Base-by-base conservation (phyloP, 257 asterid genomes). In the Galeopsis tetrahit region DNA sequence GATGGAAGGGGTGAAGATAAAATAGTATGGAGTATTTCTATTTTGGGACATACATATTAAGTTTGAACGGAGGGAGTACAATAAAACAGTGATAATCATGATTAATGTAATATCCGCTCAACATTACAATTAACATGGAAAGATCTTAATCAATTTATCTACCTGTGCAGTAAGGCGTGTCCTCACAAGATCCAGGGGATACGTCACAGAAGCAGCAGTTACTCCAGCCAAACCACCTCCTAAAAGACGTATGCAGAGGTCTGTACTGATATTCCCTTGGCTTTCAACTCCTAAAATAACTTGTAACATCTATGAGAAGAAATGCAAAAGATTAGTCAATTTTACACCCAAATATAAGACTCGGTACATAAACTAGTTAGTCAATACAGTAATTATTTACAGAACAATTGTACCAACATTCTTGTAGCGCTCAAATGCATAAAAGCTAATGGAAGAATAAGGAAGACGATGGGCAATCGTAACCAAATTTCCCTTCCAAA, bases 141-240 rank as follows among this genome's bases (percentile, higher is more conserved):
- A 71, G 43, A 31, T 36, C 3, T 21, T 6, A 48, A 56, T 28
- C 43, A 14, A 14, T 57, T 32, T 35, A 63, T 59, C 61, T 56
- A 88, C 97, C 96, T 91, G 97, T 36, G 93, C 91, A 15, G 96
- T 82, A 59, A 89, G 95, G 28, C 91, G 95, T 13, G 97, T 91
- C 84, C 97, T 85, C 51, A 89, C 95, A 63, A 89, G 95, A 80
- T 91, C 97, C 78, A 89, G 73, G 35, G 96, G 97, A 79, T 91
- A 91, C 36, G 96, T 89, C 74, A 81, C 80, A 56, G 93, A 87
- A 79, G 97, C 97, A 42, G 96, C 97, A 31, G 96, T 91, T 44
- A 89, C 76, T 74, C 97, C 97, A 79, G 97, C 95, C 80, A 91
- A 82, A 61, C 97, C 96, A 56, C 97, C 97, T 34, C 97, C 93